These are phyloP conservation scores for Lepidium campestre DNA, from an alignment of 441 rosid species.

Conservation along the genomic window DNA sequence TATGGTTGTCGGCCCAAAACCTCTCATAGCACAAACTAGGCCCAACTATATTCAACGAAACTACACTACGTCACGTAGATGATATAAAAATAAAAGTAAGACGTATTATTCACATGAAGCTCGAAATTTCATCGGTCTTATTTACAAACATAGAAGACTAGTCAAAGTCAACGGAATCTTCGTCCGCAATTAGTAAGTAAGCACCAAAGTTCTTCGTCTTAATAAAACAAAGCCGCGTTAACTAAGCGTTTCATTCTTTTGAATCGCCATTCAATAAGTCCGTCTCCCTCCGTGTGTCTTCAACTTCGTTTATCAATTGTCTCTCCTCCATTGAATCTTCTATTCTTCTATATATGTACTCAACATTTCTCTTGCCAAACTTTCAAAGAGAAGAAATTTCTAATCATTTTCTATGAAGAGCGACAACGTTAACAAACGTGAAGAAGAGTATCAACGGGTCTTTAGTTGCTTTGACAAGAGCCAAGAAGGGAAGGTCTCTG, in stretches of 20 bases:
- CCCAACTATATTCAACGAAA: neutral
- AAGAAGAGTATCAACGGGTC: conserved; percentile 37
- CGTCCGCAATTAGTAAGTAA: neutral
- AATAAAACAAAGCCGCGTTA: neutral
- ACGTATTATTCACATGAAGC: neutral
- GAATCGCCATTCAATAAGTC: neutral
- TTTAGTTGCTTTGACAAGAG: conserved; percentile 40
- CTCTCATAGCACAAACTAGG: neutral
- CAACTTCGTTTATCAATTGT: neutral
- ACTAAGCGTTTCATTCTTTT: conserved; percentile 1
- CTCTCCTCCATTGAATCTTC: neutral
- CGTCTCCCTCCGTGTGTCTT: neutral
- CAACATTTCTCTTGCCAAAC: neutral
- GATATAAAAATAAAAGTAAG: no score
- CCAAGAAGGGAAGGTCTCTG: conserved; percentile 57
- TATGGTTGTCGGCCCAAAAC: neutral
- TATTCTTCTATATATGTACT: neutral
- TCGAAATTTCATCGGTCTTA: neutral
- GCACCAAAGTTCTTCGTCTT: neutral
- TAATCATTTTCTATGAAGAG: conserved; percentile 3
- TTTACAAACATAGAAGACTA: neutral
- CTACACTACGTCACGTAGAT: no score
- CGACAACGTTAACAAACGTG: conserved; percentile 20
- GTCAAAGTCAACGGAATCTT: conserved; percentile 21
- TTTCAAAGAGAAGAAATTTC: neutral